Percentiles rank a stretch among this genome's conserved stretches.
These are phyloP conservation scores for Yamadazyma triangularis DNA, from an alignment of 1,139 yeast genomes.

Conservation along the genomic window DNA sequence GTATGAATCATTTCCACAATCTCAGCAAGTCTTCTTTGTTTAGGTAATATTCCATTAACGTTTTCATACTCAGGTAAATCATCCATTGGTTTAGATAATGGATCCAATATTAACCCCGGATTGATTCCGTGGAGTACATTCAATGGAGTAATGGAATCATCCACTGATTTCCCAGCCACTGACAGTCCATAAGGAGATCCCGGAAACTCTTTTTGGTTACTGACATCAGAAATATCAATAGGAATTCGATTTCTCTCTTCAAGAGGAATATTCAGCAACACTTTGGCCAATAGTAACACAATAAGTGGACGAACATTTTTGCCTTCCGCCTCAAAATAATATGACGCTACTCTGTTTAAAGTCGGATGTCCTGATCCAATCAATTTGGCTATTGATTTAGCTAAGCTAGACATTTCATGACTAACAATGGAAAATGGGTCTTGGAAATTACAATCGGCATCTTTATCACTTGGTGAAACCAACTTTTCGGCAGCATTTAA, in stretches of 20 bases:
- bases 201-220: conserved; percentile 54
- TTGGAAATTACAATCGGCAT: conserved; percentile 41
- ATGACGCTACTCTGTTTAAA: conserved; percentile 81
- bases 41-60: conserved; percentile 75
- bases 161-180: conserved; percentile 51
- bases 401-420: conserved; percentile 87
- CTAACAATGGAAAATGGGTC: conserved; percentile 94
- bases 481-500: conserved; percentile 74
- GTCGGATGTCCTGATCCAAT: conserved; percentile 95
- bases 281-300: conserved; percentile 77
- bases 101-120: conserved; percentile 74
- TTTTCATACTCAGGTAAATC: conserved; percentile 60
- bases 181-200: conserved; percentile 48
- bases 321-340: conserved; percentile 94
- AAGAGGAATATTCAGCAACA: conserved; percentile 73
- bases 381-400: conserved; percentile 77
- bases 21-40: conserved; percentile 92
- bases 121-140: conserved; percentile 83
- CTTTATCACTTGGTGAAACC: conserved; percentile 63
- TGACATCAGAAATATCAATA: conserved; percentile 60
- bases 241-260: conserved; percentile 59
- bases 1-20: conserved; percentile 98
- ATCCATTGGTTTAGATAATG: conserved; percentile 78
- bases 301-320: conserved; percentile 91
- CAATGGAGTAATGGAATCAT: conserved; percentile 71